Conservation (phyloP, 306 rosid genomes). For the Acacia crassicarpa region DNA sequence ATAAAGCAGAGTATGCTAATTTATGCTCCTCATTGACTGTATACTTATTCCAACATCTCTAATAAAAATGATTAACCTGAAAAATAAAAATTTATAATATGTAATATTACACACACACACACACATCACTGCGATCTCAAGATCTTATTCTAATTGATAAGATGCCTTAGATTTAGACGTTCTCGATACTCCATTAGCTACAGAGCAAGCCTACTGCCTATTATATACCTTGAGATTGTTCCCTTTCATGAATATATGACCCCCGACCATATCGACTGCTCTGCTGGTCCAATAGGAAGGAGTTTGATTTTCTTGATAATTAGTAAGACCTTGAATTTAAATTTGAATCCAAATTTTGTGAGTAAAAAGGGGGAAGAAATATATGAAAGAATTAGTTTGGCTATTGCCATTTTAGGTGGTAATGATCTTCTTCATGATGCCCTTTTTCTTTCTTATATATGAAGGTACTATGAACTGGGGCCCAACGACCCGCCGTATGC, state of each 20-base stretch:
- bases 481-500: slow-evolving; percentile 68
- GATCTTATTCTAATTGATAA: not conserved
- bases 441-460: slow-evolving; percentile 21
- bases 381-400: not conserved
- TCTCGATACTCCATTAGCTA: not conserved
- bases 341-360: not conserved
- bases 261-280: not conserved
- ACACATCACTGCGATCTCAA: not conserved
- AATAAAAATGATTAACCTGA: not conserved
- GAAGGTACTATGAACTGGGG: slow-evolving; percentile 64
- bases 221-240: not conserved
- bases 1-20: slow-evolving; percentile 16
- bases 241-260: not conserved
- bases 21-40: not conserved
- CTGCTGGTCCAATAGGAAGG: not conserved
- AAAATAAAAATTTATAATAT: not conserved
- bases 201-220: not conserved
- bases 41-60: not conserved
- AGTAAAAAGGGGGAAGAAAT: not conserved
- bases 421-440: slow-evolving; percentile 1
- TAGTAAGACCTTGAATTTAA: not conserved
- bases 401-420: not conserved
- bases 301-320: not conserved
- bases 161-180: slow-evolving; percentile 9
- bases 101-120: too few relatives aligned